phyloP scores from a whole-genome alignment of 2,329 filamentous ascomycete genomes.

The Ilyonectria robusta region DNA sequence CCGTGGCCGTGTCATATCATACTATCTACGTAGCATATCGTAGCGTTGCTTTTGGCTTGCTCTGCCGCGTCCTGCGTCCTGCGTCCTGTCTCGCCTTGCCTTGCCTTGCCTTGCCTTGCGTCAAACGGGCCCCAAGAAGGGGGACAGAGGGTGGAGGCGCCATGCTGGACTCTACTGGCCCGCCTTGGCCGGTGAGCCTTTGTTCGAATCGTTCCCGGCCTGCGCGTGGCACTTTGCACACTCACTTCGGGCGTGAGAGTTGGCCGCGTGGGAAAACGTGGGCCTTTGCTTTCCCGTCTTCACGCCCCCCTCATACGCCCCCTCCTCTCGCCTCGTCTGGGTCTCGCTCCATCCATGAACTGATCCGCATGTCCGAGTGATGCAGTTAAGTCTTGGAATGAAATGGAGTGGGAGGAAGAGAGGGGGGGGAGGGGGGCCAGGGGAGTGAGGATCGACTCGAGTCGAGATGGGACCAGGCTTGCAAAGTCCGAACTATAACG shows the following conservation, averaged over 20 bases:
- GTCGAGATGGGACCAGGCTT: slow-evolving; percentile 14
- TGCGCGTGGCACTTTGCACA: slow-evolving; percentile 19
- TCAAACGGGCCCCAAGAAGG: slow-evolving; percentile 1
- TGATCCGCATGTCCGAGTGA: slow-evolving; percentile 15
- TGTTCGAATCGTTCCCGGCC: not conserved
- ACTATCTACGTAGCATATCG: not conserved
- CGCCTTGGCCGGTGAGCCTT: not conserved
- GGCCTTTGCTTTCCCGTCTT: not conserved
- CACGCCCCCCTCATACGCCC: slow-evolving; percentile 16
- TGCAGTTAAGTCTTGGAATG: slow-evolving; percentile 17
- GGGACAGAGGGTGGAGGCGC: not conserved
- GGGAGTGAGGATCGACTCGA: not conserved
- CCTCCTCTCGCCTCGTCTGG: not conserved
- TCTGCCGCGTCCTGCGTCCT: not conserved
- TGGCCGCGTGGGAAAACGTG: slow-evolving; percentile 11
- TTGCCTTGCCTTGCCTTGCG: slow-evolving; percentile 4
- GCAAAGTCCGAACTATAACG: slow-evolving; percentile 3
- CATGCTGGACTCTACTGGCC: slow-evolving; percentile 6
- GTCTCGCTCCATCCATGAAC: slow-evolving; percentile 11
- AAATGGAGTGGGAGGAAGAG: not conserved
- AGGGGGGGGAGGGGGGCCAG: not conserved
- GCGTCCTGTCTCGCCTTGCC: not conserved
- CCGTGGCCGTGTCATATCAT: not conserved
- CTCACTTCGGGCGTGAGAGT: slow-evolving; percentile 13
- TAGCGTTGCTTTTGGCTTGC: not conserved